These are phyloP conservation scores for Tolypocladium cylindrosporum DNA, from an alignment of 2,329 filamentous ascomycete genomes.

Conservation along the genomic window DNA sequence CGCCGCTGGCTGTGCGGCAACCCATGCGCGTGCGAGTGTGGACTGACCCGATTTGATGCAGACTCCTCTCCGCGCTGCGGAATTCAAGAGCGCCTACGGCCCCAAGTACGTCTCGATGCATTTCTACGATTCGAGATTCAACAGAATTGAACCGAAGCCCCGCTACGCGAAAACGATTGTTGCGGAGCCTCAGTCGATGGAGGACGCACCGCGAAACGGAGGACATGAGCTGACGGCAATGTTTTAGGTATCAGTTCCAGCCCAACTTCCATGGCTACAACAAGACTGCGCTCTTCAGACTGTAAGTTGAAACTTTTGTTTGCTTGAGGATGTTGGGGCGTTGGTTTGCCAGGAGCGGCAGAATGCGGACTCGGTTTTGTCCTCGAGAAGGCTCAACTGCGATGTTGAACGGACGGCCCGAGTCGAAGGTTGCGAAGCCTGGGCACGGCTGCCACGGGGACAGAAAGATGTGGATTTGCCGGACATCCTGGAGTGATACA, in stretches of 20 bases:
- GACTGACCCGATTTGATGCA: constrained; percentile 24
- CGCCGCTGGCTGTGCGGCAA: neutral
- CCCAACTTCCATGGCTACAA: constrained; percentile 41
- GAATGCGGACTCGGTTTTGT: neutral
- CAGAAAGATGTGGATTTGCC: neutral
- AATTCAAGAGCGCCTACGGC: constrained; percentile 54
- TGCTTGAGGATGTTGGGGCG: neutral
- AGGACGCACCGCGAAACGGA: neutral
- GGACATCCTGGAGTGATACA: neutral
- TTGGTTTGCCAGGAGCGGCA: neutral
- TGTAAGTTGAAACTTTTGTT: constrained; percentile 36
- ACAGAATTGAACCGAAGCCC: neutral
- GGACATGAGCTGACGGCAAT: constrained; percentile 15
- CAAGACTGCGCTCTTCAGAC: constrained; percentile 31
- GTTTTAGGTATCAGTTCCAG: constrained; percentile 47
- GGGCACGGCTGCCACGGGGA: neutral
- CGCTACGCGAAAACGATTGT: neutral
- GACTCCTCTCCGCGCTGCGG: constrained; percentile 35
- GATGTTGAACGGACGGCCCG: too few species aligned
- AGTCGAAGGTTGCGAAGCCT: neutral
- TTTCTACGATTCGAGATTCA: neutral
- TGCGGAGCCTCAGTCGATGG: too few species aligned
- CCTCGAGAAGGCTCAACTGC: neutral
- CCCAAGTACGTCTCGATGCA: constrained; percentile 44
- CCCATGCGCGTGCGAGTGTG: neutral